A percentile compares a stretch with the other conserved stretches of the same genome.
These are phyloP conservation scores for Candida pseudoviswanathii DNA, from an alignment of 1,139 yeast genomes.

Conservation along the genomic window DNA sequence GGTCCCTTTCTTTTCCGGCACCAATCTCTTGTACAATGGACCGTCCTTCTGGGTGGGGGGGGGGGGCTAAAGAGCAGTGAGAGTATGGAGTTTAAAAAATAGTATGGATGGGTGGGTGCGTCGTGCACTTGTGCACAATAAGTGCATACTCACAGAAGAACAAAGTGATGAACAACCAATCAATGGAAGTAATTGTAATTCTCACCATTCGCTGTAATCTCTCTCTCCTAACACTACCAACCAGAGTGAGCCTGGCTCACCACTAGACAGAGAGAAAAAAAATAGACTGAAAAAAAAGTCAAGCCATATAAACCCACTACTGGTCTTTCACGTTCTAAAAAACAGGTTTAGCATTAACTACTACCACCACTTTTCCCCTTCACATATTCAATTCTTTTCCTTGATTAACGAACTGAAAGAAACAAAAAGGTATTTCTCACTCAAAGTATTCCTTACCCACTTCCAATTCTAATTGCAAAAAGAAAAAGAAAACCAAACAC, in stretches of 20 bases:
- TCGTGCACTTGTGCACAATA: no score
- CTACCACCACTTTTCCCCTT: background rate
- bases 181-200: constrained; percentile 6
- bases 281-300: constrained; percentile 6
- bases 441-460: no score
- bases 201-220: background rate
- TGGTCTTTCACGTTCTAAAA: background rate
- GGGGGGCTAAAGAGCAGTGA: background rate
- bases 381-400: background rate
- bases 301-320: no score
- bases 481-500: background rate
- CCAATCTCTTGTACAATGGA: no score
- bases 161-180: constrained; percentile 1
- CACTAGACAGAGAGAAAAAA: no score
- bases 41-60: no score
- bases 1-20: no score
- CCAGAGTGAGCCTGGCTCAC: no score
- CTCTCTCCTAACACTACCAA: background rate
- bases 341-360: background rate
- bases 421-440: no score
- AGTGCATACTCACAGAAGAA: background rate
- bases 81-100: background rate
- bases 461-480: no score
- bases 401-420: no score
- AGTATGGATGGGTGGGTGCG: background rate